Evolutionary conservation across 345 rosid genomes (phyloP).

Genomic region (Odontarrhena argentea): DNA sequence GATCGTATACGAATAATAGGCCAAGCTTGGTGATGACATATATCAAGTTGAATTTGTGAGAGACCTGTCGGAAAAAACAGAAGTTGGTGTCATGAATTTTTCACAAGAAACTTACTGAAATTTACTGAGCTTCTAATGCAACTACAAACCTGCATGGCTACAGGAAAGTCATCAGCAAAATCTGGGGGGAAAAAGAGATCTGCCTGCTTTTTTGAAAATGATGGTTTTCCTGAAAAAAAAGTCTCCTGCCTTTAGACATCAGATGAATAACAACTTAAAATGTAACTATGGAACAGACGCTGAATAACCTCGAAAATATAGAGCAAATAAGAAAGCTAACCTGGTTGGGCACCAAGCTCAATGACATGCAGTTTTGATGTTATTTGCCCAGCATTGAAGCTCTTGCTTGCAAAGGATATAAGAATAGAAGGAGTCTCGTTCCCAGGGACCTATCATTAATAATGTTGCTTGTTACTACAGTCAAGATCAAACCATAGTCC

Average conservation of each 20-base stretch:
- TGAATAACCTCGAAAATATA: slow-evolving; percentile 10
- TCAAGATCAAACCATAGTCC: slow-evolving; percentile 19
- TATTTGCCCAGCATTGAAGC: slow-evolving; percentile 88
- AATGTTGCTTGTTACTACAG: slow-evolving; percentile 21
- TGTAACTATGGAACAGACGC: slow-evolving; percentile 8
- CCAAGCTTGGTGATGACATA: slow-evolving; percentile 98
- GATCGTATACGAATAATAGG: slow-evolving; percentile 91
- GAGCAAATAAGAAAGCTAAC: slow-evolving; percentile 42
- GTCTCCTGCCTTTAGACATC: slow-evolving; percentile 13
- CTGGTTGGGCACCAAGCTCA: slow-evolving; percentile 99
- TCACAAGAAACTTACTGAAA: slow-evolving; percentile 27
- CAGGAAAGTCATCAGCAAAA: slow-evolving; percentile 98
- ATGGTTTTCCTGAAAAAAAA: slow-evolving; percentile 73
- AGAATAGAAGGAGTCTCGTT: slow-evolving; percentile 91
- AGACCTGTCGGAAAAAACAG: slow-evolving; percentile 64
- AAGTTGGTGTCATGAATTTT: slow-evolving; percentile 25
- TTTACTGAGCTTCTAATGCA: slow-evolving; percentile 23
- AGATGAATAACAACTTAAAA: slow-evolving; percentile 8
- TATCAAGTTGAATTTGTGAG: slow-evolving; percentile 90
- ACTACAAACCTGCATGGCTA: slow-evolving; percentile 89
- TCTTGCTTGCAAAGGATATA: slow-evolving; percentile 90
- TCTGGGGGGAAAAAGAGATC: slow-evolving; percentile 99
- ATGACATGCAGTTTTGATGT: slow-evolving; percentile 92
- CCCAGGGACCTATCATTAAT: slow-evolving; percentile 68
- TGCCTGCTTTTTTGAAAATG: slow-evolving; percentile 94